A percentile compares a stretch with the other conserved stretches of the same genome.
These are phyloP conservation scores for Arthrobotrys sphaeroides DNA, from an alignment of 2,329 filamentous ascomycete genomes.

Conservation along the genomic window DNA sequence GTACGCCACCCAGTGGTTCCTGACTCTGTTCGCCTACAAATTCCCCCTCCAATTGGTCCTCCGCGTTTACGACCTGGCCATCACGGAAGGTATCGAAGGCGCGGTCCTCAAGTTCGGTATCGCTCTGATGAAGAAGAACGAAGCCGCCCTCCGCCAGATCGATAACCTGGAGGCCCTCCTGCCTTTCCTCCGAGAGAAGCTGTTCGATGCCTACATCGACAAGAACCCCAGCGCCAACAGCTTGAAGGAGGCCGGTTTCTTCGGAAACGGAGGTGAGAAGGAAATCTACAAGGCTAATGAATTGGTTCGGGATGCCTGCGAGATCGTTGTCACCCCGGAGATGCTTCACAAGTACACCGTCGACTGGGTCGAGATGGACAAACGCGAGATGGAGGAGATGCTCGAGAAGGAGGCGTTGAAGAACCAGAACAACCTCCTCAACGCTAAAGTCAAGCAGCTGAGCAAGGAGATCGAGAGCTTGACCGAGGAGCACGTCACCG, in stretches of 20 bases:
- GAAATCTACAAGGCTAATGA: constrained; percentile 95
- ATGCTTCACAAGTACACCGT: constrained; percentile 79
- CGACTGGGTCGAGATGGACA: constrained; percentile 93
- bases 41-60: constrained; percentile 96
- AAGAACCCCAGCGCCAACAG: constrained; percentile 90
- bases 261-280: constrained; percentile 93
- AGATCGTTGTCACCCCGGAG: constrained; percentile 83
- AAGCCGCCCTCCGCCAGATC: constrained; percentile 78
- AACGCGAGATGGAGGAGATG: constrained; percentile 82
- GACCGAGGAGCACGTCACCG: constrained; percentile 87
- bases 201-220: constrained; percentile 98
- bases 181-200: constrained; percentile 86
- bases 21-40: constrained; percentile 97
- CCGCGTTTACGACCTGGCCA: constrained; percentile 92
- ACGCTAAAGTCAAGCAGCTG: constrained; percentile 80
- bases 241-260: constrained; percentile 95
- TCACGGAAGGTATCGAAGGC: constrained; percentile 86
- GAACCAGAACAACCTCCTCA: constrained; percentile 72
- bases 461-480: constrained; percentile 89
- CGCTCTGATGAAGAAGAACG: constrained; percentile 95
- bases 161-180: constrained; percentile 91
- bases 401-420: constrained; percentile 79
- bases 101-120: constrained; percentile 95
- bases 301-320: constrained; percentile 90
- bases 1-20: constrained; percentile 98